A percentile compares a stretch with the other conserved stretches of the same genome.
These are phyloP conservation scores for Phlebopus sp. DNA, from an alignment of 1,284 basidiomycete species.

Conservation along the genomic window DNA sequence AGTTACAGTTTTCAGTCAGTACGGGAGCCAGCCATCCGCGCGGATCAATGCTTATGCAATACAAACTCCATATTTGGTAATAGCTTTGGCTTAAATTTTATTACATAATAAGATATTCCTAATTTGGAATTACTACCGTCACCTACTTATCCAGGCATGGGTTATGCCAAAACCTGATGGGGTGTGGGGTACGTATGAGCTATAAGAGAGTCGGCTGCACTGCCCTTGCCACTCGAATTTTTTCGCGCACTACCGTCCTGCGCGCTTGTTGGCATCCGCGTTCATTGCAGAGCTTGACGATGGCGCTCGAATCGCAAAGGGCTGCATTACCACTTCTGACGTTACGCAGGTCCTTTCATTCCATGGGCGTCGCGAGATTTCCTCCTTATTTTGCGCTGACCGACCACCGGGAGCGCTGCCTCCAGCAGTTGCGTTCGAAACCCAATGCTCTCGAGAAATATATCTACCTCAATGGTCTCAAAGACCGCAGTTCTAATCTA, in stretches of 20 bases:
- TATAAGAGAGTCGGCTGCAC: no score
- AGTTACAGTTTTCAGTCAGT: no score
- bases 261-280: neutral
- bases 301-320: constrained; percentile 5
- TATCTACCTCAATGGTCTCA: constrained; percentile 65
- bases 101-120: no score
- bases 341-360: constrained; percentile 11
- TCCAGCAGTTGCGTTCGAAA: constrained; percentile 62
- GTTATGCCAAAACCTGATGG: no score
- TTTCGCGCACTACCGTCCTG: neutral
- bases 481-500: constrained; percentile 59
- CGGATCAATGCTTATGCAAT: no score
- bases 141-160: no score
- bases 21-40: no score
- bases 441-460: constrained; percentile 60
- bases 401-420: constrained; percentile 57
- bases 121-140: no score
- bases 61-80: no score
- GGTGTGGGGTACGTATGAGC: no score
- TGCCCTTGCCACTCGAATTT: no score
- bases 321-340: neutral
- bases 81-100: no score
- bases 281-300: constrained; percentile 14
- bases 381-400: constrained; percentile 53
- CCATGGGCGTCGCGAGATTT: constrained; percentile 30